These are phyloP conservation scores for Penicillium sclerotiorum DNA, from an alignment of 2,329 filamentous ascomycete genomes.

Conservation along the genomic window DNA sequence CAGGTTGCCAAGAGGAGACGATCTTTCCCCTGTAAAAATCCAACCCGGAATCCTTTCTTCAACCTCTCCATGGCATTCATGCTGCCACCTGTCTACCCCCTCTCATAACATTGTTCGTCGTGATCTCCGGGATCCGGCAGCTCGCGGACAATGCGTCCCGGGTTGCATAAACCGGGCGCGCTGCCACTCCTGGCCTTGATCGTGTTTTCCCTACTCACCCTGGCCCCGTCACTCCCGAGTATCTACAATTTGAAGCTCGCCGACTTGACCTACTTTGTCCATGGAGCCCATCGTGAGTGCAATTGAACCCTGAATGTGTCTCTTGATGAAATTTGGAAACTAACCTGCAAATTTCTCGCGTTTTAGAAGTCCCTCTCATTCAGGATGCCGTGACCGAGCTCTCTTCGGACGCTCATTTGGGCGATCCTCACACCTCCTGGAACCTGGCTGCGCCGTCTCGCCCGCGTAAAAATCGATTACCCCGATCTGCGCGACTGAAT, in stretches of 20 bases:
- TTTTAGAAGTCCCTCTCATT: conserved; percentile 30
- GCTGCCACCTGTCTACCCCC: background rate
- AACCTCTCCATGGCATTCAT: conserved; percentile 5
- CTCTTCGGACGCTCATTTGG: conserved; percentile 5
- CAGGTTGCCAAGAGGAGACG: conserved; percentile 3
- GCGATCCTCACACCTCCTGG: conserved; percentile 18
- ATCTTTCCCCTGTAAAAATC: conserved; percentile 5
- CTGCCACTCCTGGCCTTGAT: conserved; percentile 37
- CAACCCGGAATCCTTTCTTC: conserved; percentile 1
- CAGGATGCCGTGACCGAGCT: conserved; percentile 23
- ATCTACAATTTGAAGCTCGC: conserved; percentile 32
- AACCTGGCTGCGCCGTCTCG: conserved; percentile 11
- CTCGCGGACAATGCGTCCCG: conserved; percentile 38
- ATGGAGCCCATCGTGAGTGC: conserved; percentile 31
- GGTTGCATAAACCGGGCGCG: conserved; percentile 36
- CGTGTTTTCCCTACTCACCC: conserved; percentile 36
- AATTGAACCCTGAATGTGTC: background rate
- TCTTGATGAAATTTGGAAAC: background rate
- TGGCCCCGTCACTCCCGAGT: conserved; percentile 37
- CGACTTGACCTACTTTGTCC: conserved; percentile 28
- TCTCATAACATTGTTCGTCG: background rate
- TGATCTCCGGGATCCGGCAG: conserved; percentile 60
- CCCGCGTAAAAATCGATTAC: conserved; percentile 20
- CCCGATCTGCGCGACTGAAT: conserved; percentile 13
- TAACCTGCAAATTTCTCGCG: background rate